Evolutionary conservation across 1,284 basidiomycete species (phyloP), one percentile per base, ranked within the genome.

Genomic region (Malassezia globosa): DNA sequence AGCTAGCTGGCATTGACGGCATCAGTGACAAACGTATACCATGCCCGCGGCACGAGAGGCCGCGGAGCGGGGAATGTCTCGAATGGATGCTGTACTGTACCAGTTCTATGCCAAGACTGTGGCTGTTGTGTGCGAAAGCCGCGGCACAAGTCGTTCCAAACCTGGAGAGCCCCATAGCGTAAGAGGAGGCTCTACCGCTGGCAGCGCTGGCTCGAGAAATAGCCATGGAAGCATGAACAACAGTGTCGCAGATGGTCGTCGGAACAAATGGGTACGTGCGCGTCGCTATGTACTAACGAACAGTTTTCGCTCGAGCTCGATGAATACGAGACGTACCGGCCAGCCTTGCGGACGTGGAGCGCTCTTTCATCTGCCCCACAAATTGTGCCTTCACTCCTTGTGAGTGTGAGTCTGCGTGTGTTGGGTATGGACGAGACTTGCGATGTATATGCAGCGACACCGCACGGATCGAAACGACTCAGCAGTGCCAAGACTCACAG

Each of bases 31-130:
- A n/a, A n/a, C n/a, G n/a, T n/a, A n/a, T n/a, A 10, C 37, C 7
- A 11, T 39, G 18, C 37, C 48, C 23, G 25, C 37, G 36, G 26
- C 33, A 36, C 41, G 41, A 10, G 35, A 35, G 14, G 42, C 35
- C 26, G 42, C 42, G 22, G 36, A 43, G n/a, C 42, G 35, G 22
- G 37, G 31, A 19, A 44, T 26, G 5, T 37, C 44, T 18, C 44
- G 44, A 19, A 37, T 51, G 7, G 43, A 51, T 33, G 35, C 49
- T 16, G 44, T 51, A 21, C 23, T 51, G 19, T 51, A 51, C 25
- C 49, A 51, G 26, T 51, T 51, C 33, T 51, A 38, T 36, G 23
- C 49, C 29, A 51, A 51, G 49, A 51, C 49, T 4, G 37, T 46
- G 21, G 49, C 49, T 8, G 36, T 51, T n/a, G 49, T 45, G 16